These are phyloP conservation scores for Cyanodermella asteris DNA, from an alignment of 2,329 filamentous ascomycete genomes.

Conservation along the genomic window DNA sequence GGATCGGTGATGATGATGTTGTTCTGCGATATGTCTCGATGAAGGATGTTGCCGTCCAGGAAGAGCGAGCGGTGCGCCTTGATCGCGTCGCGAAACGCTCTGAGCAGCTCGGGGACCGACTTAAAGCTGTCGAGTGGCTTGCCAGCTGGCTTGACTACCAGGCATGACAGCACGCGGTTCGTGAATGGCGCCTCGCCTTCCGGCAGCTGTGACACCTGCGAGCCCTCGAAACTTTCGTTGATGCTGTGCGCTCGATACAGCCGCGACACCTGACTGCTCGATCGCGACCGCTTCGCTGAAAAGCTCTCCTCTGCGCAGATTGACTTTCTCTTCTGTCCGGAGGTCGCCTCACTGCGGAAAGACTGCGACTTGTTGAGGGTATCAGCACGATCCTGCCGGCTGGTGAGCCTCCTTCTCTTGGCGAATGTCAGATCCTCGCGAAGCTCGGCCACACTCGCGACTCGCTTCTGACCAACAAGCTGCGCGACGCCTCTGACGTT, in stretches of 20 bases:
- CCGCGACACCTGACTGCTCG: no score
- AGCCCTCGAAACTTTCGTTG: no score
- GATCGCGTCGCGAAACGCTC: conserved; percentile 15
- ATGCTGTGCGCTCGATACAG: no score
- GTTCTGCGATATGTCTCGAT: conserved; percentile 5
- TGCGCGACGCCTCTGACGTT: conserved; percentile 11
- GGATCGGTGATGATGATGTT: conserved; percentile 5
- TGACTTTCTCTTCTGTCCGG: no score
- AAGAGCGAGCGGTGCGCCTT: conserved; percentile 18
- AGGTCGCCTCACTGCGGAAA: no score
- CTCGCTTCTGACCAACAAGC: conserved; percentile 11
- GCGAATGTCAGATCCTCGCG: conserved; percentile 10
- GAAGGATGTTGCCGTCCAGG: conserved; percentile 4
- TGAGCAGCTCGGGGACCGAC: conserved; percentile 14
- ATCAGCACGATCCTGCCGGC: no score
- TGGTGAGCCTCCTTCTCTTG: no score
- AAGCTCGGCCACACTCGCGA: conserved; percentile 11
- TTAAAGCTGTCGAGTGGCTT: conserved; percentile 11
- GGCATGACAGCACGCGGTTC: conserved; percentile 13
- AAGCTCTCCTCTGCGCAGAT: no score
- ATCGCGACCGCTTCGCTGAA: no score
- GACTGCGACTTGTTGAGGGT: no score
- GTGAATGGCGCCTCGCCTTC: no score
- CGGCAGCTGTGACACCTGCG: no score
- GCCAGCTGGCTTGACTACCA: conserved; percentile 13